Evolutionary conservation across 192 early-diverging fungal genomes (phyloP), one percentile per base, ranked within the genome.

Genomic region (Podila minutissima): DNA sequence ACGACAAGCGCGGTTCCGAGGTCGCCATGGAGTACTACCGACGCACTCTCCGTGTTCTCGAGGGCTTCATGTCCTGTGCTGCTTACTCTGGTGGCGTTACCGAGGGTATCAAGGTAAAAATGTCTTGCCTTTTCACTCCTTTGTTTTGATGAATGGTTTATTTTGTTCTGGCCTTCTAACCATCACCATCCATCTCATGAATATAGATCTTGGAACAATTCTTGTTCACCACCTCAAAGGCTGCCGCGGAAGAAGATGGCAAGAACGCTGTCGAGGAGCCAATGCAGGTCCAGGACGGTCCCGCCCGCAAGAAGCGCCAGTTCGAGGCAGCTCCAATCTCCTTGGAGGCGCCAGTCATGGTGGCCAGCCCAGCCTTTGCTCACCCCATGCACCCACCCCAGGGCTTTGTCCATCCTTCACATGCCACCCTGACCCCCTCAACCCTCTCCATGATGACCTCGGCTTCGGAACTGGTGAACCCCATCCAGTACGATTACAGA

Each of bases 141-240:
- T 8, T 15, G 41, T 17, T 46, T 7, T 49, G 4, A 0, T 9
- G 15, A 22, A 32, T 0, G 9, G 26, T 29, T 15, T 50, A 3
- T 15, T 10, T 66, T 38, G 5, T 22, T 46, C 10, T 11, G 33
- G 12, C 11, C 38, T 13, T 41, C 38, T 41, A 41, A 26, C 53
- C 22, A 55, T 55, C 0, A 35, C 22, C 2, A 19, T 55, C 13
- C 3, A 41, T 49, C 31, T 33, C 24, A 19, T 19, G 22, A 20
- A 62, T n/a, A 8, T 81, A 81, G 77, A 73, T 81, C 48, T 48
- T 81, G 61, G 71, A 81, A n/a, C 77, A 81, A 22, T 81, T 81
- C 61, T 60, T 81, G 62, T 57, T 66, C 4, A 59, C 77, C 9
- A 81, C 77, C 11, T 62, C 62, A 22, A 73, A 59, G 66, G 71